phyloP scores from a whole-genome alignment of 2,329 filamentous ascomycete genomes.

The Monosporascus cannonballus region DNA sequence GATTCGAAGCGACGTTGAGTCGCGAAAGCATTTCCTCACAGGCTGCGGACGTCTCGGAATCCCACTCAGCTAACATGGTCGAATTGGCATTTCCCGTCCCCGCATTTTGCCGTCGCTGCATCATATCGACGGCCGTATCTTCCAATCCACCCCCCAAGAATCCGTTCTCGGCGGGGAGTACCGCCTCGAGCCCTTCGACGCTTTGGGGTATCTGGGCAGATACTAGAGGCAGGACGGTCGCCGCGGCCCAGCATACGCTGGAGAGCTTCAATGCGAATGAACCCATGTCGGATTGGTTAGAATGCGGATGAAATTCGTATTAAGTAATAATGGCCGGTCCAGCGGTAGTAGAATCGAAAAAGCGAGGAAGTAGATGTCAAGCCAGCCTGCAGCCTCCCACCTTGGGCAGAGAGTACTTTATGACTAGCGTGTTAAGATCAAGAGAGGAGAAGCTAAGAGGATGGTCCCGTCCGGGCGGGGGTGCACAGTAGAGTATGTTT shows the following conservation, averaged over 20 bases:
- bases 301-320: background rate
- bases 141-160: conserved; percentile 13
- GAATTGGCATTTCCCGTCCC: conserved; percentile 15
- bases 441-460: conserved; percentile 14
- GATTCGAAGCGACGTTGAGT: conserved; percentile 58
- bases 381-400: background rate
- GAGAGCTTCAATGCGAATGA: background rate
- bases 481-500: background rate
- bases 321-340: background rate
- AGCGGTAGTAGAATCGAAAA: background rate
- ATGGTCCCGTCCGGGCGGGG: background rate
- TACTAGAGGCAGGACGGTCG: background rate
- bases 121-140: conserved; percentile 6
- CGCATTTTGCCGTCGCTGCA: conserved; percentile 15
- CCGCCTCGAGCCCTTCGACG: conserved; percentile 8
- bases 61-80: conserved; percentile 52
- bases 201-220: background rate
- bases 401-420: background rate
- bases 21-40: conserved; percentile 52
- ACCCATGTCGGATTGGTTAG: background rate
- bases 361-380: background rate
- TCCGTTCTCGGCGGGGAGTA: conserved; percentile 7
- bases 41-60: conserved; percentile 46
- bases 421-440: conserved; percentile 15
- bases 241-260: background rate